Evolutionary conservation across 148 eudicot species (phyloP).

Genomic region (Rhododendron molle): DNA sequence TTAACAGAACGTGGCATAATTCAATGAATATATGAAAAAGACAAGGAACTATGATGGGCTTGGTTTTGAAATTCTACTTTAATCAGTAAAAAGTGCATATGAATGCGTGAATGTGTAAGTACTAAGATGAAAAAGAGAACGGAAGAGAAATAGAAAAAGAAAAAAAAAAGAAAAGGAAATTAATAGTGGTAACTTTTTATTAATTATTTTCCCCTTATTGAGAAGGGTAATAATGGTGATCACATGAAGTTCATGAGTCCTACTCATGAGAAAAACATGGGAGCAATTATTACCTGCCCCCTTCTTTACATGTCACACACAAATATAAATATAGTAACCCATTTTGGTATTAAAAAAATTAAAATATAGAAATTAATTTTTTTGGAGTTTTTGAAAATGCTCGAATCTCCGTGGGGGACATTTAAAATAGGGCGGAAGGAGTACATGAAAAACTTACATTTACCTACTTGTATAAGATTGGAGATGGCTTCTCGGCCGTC

Average conservation of each 20-base stretch:
- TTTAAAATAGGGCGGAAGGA: too few relatives aligned
- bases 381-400: too few relatives aligned
- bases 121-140: background rate
- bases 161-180: background rate
- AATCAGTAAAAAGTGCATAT: conserved; percentile 22
- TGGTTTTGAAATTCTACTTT: conserved; percentile 10
- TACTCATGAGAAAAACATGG: conserved; percentile 39
- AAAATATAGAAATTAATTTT: too few relatives aligned
- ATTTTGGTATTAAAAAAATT: too few relatives aligned
- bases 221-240: conserved; percentile 59
- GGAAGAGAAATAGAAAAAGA: background rate
- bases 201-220: conserved; percentile 18
- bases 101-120: conserved; percentile 18
- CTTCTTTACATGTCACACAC: background rate
- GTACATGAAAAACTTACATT: too few relatives aligned
- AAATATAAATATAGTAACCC: background rate
- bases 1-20: too few relatives aligned
- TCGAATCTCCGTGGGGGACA: too few relatives aligned
- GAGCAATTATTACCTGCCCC: conserved; percentile 33
- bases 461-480: too few relatives aligned
- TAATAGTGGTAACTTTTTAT: background rate
- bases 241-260: conserved; percentile 53
- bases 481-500: background rate
- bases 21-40: background rate
- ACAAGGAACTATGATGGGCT: conserved; percentile 15